Percentiles rank a stretch among this genome's conserved stretches.
Evolutionary conservation across 2,329 filamentous ascomycete species (phyloP).

Genomic region (Trichoderma sp.): DNA sequence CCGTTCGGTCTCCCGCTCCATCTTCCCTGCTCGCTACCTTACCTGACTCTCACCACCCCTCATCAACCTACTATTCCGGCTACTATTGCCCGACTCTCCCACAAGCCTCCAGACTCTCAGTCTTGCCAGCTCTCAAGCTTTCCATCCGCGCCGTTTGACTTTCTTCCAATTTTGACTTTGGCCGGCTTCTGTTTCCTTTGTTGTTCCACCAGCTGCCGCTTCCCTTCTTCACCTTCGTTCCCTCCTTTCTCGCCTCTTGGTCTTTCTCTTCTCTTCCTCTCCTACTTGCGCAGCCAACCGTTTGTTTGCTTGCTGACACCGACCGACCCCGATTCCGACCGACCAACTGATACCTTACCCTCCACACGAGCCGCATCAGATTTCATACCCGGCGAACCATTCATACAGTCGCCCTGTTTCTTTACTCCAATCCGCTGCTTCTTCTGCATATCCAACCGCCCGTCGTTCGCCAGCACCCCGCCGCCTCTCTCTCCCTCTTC

Average conservation of each 20-base stretch:
- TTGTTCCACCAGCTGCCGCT: slow-evolving; percentile 14
- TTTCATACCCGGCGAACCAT: background rate
- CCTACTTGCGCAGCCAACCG: slow-evolving; percentile 25
- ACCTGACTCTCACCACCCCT: slow-evolving; percentile 24
- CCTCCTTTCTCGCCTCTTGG: background rate
- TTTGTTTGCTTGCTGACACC: slow-evolving; percentile 9
- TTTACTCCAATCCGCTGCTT: slow-evolving; percentile 9
- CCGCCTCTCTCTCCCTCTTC: slow-evolving; percentile 30
- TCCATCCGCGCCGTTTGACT: background rate
- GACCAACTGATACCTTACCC: background rate
- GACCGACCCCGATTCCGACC: slow-evolving; percentile 31
- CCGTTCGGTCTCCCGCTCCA: slow-evolving; percentile 10
- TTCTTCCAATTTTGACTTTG: background rate
- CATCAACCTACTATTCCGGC: background rate
- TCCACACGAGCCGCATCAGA: background rate
- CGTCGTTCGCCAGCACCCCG: slow-evolving; percentile 27
- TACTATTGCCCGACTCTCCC: background rate
- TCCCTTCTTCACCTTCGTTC: slow-evolving; percentile 3
- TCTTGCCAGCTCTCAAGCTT: background rate
- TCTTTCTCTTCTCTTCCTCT: background rate
- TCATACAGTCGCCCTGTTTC: slow-evolving; percentile 8
- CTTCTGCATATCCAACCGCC: slow-evolving; percentile 8
- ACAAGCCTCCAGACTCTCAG: background rate
- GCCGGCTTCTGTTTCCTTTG: slow-evolving; percentile 25
- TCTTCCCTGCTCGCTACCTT: background rate